Evolutionary conservation across 2,329 filamentous ascomycete species (phyloP).

Genomic region (Aspergillus aculeatinus): DNA sequence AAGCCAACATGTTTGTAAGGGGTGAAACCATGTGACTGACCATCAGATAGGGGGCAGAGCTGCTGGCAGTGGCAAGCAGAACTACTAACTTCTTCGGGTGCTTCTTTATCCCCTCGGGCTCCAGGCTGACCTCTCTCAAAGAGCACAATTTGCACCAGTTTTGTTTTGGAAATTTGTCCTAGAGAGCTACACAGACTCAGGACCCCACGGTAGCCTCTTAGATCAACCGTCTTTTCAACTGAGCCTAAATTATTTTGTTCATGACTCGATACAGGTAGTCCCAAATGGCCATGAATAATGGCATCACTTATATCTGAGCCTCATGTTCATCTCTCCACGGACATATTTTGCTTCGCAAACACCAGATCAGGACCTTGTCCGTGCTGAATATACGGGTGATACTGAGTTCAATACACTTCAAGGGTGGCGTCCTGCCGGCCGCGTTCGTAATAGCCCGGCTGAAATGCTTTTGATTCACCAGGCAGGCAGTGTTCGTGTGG

Average conservation of each 20-base stretch:
- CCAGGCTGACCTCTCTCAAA: too few relatives aligned
- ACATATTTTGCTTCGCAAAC: conserved; percentile 44
- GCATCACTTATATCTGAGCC: conserved; percentile 21
- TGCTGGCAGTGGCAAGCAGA: too few relatives aligned
- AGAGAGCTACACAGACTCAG: too few relatives aligned
- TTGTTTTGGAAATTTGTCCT: too few relatives aligned
- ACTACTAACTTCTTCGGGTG: too few relatives aligned
- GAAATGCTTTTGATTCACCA: conserved; percentile 89
- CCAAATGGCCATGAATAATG: conserved; percentile 16
- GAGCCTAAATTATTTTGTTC: neutral
- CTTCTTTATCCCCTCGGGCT: too few relatives aligned
- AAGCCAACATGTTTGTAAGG: too few relatives aligned
- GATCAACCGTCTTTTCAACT: too few relatives aligned
- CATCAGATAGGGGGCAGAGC: too few relatives aligned
- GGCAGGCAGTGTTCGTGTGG: conserved; percentile 85
- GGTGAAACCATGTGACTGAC: too few relatives aligned
- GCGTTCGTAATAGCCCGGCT: conserved; percentile 22
- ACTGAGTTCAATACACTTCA: conserved; percentile 33
- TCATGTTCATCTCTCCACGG: conserved; percentile 46
- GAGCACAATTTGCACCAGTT: too few relatives aligned
- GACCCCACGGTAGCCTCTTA: too few relatives aligned
- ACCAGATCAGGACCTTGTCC: conserved; percentile 30
- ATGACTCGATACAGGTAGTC: neutral
- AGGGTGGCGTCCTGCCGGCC: conserved; percentile 34
- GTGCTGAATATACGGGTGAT: conserved; percentile 21